Evolutionary conservation across 495 filamentous ascomycete genomes (phyloP).

Genomic region (Acidomyces sp.): DNA sequence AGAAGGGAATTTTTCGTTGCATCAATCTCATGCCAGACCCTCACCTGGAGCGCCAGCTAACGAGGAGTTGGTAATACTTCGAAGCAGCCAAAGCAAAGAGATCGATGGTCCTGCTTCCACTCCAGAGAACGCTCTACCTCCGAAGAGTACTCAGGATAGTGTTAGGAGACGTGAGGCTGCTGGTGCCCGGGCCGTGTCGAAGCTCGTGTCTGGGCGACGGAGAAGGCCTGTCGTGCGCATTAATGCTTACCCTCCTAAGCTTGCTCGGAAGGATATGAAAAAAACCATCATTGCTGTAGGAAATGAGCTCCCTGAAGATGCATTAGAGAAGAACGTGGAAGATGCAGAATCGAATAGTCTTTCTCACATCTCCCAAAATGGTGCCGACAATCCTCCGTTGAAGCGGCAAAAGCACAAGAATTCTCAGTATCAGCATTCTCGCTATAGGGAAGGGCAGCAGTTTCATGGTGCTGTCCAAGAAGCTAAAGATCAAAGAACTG

Average conservation of each 20-base stretch:
- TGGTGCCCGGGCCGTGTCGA: constrained; percentile 14
- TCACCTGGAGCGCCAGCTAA: not conserved
- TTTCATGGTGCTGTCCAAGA: not conserved
- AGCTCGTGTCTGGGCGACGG: constrained; percentile 3
- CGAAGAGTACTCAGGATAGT: constrained; percentile 18
- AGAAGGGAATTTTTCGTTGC: too few species aligned
- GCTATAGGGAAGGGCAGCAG: not conserved
- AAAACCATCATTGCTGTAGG: not conserved
- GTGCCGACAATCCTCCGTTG: too few species aligned
- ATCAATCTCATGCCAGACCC: too few species aligned
- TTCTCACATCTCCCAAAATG: not conserved
- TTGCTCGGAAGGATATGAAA: not conserved
- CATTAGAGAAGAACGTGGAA: not conserved
- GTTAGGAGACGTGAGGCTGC: constrained; percentile 17
- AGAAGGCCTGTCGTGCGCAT: too few species aligned
- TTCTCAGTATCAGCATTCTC: too few species aligned
- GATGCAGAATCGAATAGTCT: not conserved
- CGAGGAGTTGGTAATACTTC: not conserved
- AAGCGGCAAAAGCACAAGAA: too few species aligned
- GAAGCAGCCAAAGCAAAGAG: constrained; percentile 14
- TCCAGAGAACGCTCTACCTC: not conserved
- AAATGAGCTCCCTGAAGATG: not conserved
- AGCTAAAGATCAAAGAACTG: not conserved
- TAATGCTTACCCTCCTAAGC: too few species aligned
- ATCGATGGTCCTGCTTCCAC: constrained; percentile 9